Base-by-base conservation (phyloP, 2,329 filamentous ascomycete species). In the Botrytis hyacinthi region DNA sequence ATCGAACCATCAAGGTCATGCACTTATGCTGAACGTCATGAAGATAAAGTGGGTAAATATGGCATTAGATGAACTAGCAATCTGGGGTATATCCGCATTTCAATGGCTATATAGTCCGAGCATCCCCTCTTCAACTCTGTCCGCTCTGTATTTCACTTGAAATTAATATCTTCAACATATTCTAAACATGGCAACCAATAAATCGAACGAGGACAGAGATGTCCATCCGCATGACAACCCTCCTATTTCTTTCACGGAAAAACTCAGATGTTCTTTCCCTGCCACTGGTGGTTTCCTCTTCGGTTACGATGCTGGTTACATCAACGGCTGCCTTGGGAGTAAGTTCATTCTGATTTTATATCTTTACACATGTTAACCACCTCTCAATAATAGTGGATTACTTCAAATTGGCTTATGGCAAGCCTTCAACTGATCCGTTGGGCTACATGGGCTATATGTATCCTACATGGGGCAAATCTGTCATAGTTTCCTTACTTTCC, bases 301-400 rank as follows among this genome's bases (percentile, higher is more conserved):
- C 83, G 92, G 92, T 66, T 94, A 92, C 82, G 92, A 94, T 79
- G 92, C 91, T 60, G 92, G 92, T 78, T 92, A 92, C 83, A 92
- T 92, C 84, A 90, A 89, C 81, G 89, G 89, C 80, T 88, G 91
- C 74, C 83, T 85, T 77, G 81, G 84, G 76, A 85, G 89, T 78
- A 84, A 87, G 79, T 83, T 85, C 70, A 78, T 22, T 80, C 75
- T 54, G 69, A 74, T 42, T 62, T 75, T 29, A 18, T n/a, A 20
- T n/a, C 29, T 12, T 35, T 59, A 67, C 10, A 42, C 29, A 44
- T 59, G 16, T 14, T 68, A 20, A 72, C 7, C 70, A 44, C 12
- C 22, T 46, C 61, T 16, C 12, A 44, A n/a, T 26, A 35, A 70
- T 22, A 72, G 70, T 72, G 70, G 54, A 72, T 22, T 72, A 72